Evolutionary conservation across 2,329 filamentous ascomycete genomes (phyloP).

Genomic region (Hypoxylon sp.): DNA sequence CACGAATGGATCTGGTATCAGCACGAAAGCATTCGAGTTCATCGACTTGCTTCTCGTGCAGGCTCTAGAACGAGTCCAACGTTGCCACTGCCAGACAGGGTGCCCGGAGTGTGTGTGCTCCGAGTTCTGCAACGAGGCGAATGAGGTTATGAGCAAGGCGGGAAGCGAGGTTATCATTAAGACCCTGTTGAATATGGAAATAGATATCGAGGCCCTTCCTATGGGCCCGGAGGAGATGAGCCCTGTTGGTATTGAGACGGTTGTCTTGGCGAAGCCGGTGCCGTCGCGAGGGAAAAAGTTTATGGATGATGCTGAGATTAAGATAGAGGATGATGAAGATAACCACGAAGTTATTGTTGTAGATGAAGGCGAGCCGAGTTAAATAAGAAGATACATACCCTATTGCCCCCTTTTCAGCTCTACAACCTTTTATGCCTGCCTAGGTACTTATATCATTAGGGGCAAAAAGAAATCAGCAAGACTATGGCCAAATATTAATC

Average conservation of each 20-base stretch:
- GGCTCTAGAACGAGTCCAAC: constrained; percentile 81
- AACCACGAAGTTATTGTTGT: constrained; percentile 16
- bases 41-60: constrained; percentile 83
- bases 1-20: constrained; percentile 85
- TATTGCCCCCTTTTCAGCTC: not conserved
- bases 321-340: constrained; percentile 46
- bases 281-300: constrained; percentile 55
- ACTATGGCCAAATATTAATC: not conserved
- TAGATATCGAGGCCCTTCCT: constrained; percentile 87
- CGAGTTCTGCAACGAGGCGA: constrained; percentile 86
- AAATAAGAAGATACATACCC: not conserved
- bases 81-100: constrained; percentile 82
- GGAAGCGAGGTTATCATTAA: constrained; percentile 87
- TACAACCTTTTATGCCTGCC: not conserved
- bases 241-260: constrained; percentile 84
- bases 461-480: not conserved
- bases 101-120: constrained; percentile 93
- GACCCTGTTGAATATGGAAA: constrained; percentile 79
- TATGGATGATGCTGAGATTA: constrained; percentile 48
- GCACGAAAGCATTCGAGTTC: constrained; percentile 94
- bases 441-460: not conserved
- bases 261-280: constrained; percentile 81
- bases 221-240: constrained; percentile 83
- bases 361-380: constrained; percentile 9
- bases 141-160: constrained; percentile 94